phyloP scores from a whole-genome alignment of 2,329 filamentous ascomycete species.

The Curvularia sp. region DNA sequence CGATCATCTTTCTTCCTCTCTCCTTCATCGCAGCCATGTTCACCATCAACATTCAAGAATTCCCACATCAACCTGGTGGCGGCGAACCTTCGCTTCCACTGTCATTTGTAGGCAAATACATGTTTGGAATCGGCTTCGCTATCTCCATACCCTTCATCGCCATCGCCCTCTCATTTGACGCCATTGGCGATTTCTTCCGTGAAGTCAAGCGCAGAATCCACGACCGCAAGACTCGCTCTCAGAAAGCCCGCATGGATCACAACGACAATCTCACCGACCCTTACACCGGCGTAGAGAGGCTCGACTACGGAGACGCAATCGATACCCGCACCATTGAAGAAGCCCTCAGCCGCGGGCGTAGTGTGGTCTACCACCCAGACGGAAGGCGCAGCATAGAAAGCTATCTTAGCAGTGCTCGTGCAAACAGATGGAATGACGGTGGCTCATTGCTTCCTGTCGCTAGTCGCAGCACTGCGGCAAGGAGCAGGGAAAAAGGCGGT shows the following conservation, averaged over 20 bases:
- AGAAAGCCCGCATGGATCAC: not conserved
- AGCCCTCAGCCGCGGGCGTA: conserved; percentile 38
- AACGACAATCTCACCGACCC: not conserved
- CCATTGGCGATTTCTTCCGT: conserved; percentile 44
- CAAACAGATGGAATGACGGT: conserved; percentile 15
- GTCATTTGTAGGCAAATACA: conserved; percentile 62
- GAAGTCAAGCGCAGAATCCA: conserved; percentile 32
- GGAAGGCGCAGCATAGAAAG: conserved; percentile 39
- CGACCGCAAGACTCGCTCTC: conserved; percentile 8
- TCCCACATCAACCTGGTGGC: conserved; percentile 48
- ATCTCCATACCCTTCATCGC: conserved; percentile 61
- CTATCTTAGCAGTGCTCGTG: conserved; percentile 33
- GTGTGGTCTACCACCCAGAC: conserved; percentile 28
- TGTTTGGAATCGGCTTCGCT: conserved; percentile 63
- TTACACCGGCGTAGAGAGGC: conserved; percentile 10
- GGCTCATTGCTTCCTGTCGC: conserved; percentile 39
- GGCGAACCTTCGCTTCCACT: conserved; percentile 52
- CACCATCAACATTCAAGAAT: conserved; percentile 61
- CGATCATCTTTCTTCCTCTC: conserved; percentile 64
- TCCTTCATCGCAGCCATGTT: conserved; percentile 65
- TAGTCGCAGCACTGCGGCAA: conserved; percentile 44
- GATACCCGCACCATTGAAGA: conserved; percentile 40
- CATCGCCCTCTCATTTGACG: conserved; percentile 57
- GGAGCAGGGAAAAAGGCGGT: conserved; percentile 24
- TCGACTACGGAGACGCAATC: conserved; percentile 29